These are phyloP conservation scores for Syzygium oleosum DNA, from an alignment of 345 rosid species.

Conservation along the genomic window DNA sequence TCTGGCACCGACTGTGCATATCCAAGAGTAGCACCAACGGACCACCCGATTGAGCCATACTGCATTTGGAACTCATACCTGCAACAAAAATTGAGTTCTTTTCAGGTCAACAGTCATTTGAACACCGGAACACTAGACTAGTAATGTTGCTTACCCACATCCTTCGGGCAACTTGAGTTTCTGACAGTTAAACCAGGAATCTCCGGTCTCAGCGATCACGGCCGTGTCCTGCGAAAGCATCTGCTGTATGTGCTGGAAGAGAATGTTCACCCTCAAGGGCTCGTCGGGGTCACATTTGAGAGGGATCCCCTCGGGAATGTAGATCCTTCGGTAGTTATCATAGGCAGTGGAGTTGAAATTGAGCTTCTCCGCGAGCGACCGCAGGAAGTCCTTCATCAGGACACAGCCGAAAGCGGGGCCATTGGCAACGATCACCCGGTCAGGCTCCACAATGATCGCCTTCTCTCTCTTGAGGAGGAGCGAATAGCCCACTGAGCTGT, in stretches of 20 bases:
- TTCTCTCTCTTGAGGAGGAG: constrained; percentile 26
- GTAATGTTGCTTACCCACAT: constrained; percentile 17
- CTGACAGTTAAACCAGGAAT: constrained; percentile 29
- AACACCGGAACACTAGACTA: not conserved
- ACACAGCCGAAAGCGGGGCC: constrained; percentile 26
- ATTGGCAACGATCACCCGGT: constrained; percentile 17
- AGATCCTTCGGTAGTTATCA: constrained; percentile 16
- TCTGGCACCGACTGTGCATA: constrained; percentile 48
- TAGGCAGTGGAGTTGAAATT: constrained; percentile 14
- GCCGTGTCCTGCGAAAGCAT: constrained; percentile 16
- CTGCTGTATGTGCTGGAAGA: constrained; percentile 19
- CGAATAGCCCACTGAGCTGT: constrained; percentile 24
- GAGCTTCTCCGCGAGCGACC: constrained; percentile 10
- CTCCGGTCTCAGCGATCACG: constrained; percentile 31
- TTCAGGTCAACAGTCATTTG: not conserved
- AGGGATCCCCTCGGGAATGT: constrained; percentile 14
- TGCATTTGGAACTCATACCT: constrained; percentile 54
- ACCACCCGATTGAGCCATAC: constrained; percentile 56
- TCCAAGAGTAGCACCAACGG: constrained; percentile 54
- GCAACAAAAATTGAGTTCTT: constrained; percentile 1
- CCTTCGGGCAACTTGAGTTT: constrained; percentile 25
- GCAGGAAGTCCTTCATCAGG: constrained; percentile 23
- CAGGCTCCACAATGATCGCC: constrained; percentile 27
- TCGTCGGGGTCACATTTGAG: constrained; percentile 13
- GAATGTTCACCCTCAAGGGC: constrained; percentile 15